A percentile compares a stretch with the other conserved stretches of the same genome.
phyloP scores from a whole-genome alignment of 108 stramenopile species.

The Pseudonitzschia multiseries region DNA sequence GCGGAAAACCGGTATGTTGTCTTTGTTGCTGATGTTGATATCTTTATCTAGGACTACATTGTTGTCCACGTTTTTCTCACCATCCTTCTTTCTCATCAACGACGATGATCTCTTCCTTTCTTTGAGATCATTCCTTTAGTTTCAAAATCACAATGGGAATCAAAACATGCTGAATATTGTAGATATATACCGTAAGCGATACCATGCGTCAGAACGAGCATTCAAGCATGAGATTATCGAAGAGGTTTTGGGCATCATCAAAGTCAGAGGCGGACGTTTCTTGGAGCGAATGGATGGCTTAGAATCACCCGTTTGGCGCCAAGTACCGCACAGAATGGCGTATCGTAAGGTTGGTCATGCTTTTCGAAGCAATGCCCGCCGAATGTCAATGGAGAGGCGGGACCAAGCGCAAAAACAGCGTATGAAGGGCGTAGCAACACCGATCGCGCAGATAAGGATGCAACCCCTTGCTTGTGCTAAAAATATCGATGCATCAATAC shows the following conservation, averaged over 20 bases:
- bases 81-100: not conserved
- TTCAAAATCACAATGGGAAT: constrained; percentile 12
- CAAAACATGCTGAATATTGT: constrained; percentile 12
- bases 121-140: not conserved
- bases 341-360: constrained; percentile 37
- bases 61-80: too few relatives aligned
- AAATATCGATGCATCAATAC: not conserved
- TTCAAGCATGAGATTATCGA: constrained; percentile 32
- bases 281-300: constrained; percentile 20
- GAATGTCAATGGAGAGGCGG: not conserved
- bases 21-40: not conserved
- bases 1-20: not conserved
- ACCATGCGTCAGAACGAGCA: constrained; percentile 20
- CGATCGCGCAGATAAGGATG: too few relatives aligned
- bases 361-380: constrained; percentile 34
- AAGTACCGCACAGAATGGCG: constrained; percentile 25
- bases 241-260: constrained; percentile 27
- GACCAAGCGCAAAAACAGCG: not conserved
- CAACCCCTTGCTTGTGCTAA: too few relatives aligned
- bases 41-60: not conserved
- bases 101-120: not conserved
- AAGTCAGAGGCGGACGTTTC: constrained; percentile 23
- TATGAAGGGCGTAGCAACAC: not conserved
- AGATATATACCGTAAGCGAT: constrained; percentile 17
- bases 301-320: constrained; percentile 25